These are phyloP conservation scores for Lentinula aciculospora DNA, from an alignment of 768 basidiomycete species.

Conservation along the genomic window DNA sequence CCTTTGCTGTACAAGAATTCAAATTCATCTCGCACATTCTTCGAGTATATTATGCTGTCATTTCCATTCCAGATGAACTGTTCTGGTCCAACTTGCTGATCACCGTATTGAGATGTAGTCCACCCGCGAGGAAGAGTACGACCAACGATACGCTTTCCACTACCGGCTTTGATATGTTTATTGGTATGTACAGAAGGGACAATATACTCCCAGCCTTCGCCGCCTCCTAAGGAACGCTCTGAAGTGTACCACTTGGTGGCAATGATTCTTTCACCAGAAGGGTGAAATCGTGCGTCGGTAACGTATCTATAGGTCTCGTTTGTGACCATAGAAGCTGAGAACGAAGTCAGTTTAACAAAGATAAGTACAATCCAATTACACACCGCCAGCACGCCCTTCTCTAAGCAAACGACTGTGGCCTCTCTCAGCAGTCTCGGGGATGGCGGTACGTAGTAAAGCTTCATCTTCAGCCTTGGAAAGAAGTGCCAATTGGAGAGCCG, in stretches of 20 bases:
- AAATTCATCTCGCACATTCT: constrained; percentile 52
- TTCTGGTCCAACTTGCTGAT: constrained; percentile 72
- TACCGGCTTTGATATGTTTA: constrained; percentile 30
- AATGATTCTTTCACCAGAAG: constrained; percentile 52
- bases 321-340: constrained; percentile 33
- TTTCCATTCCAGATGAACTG: constrained; percentile 59
- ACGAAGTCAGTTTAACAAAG: constrained; percentile 15
- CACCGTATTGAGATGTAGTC: constrained; percentile 51
- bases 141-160: constrained; percentile 50
- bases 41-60: constrained; percentile 58
- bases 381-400: constrained; percentile 31
- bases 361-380: constrained; percentile 9
- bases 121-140: constrained; percentile 57
- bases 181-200: constrained; percentile 37
- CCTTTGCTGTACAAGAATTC: constrained; percentile 63
- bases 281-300: constrained; percentile 66
- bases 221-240: constrained; percentile 57
- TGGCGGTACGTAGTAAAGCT: constrained; percentile 26
- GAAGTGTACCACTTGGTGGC: constrained; percentile 81
- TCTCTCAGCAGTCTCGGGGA: constrained; percentile 30
- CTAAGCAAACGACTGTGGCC: constrained; percentile 29
- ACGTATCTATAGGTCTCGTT: constrained; percentile 75
- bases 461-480: constrained; percentile 27
- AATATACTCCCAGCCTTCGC: constrained; percentile 67
- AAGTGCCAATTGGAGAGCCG: constrained; percentile 21